Evolutionary conservation across 108 stramenopile genomes (phyloP).

Genomic region (Asterionellopsis glacialis): DNA sequence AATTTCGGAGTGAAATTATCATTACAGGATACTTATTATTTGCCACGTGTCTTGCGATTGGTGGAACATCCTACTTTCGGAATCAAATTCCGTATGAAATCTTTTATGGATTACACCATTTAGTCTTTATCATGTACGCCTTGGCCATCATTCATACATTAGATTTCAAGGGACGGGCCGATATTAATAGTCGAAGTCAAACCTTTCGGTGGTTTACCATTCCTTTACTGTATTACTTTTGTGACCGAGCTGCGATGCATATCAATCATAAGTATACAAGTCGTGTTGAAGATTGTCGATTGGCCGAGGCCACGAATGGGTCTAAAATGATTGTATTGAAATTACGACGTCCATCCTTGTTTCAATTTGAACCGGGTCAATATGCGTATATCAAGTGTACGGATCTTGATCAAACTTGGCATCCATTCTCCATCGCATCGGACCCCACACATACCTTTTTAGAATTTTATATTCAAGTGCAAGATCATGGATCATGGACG

Average conservation of each 20-base stretch:
- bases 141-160: conserved; percentile 37
- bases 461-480: conserved; percentile 37
- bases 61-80: conserved; percentile 29
- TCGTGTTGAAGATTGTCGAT: conserved; percentile 8
- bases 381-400: conserved; percentile 26
- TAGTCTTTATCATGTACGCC: conserved; percentile 34
- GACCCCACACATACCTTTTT: conserved; percentile 17
- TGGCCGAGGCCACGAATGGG: conserved; percentile 8
- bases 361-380: conserved; percentile 36
- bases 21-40: conserved; percentile 33
- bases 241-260: conserved; percentile 33
- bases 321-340: conserved; percentile 32
- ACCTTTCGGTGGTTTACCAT: conserved; percentile 46
- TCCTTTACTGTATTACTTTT: conserved; percentile 32
- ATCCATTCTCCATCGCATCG: conserved; percentile 38
- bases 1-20: conserved; percentile 32
- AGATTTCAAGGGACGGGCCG: conserved; percentile 25
- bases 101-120: conserved; percentile 35
- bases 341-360: conserved; percentile 25
- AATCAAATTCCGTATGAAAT: conserved; percentile 33
- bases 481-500: conserved; percentile 3
- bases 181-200: conserved; percentile 23
- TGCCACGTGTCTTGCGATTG: conserved; percentile 21
- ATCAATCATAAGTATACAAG: conserved; percentile 30
- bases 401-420: conserved; percentile 21